A percentile compares a stretch with the other conserved stretches of the same genome.
phyloP scores from a whole-genome alignment of 1,284 basidiomycete species.

The Phaffia rhodozyma region DNA sequence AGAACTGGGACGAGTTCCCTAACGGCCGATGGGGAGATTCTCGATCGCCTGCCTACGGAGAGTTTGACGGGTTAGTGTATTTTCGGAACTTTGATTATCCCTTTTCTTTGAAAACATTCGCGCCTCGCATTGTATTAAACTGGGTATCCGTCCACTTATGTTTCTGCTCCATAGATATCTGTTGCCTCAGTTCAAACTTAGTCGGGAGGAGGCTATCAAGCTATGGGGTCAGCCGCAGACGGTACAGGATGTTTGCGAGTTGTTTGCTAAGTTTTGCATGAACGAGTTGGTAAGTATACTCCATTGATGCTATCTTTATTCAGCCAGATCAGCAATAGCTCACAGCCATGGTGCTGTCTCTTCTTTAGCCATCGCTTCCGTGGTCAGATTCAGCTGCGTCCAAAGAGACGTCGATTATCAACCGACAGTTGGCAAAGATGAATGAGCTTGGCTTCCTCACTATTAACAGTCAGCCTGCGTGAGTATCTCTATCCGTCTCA shows the following conservation, averaged over 20 bases:
- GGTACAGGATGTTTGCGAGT: conserved; percentile 43
- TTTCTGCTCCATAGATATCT: conserved; percentile 12
- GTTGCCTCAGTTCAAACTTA: conserved; percentile 23
- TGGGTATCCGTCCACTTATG: no score
- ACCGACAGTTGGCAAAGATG: conserved; percentile 64
- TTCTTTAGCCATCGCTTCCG: conserved; percentile 49
- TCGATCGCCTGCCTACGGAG: conserved; percentile 91
- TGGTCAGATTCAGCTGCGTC: conserved; percentile 90
- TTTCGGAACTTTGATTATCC: conserved; percentile 63
- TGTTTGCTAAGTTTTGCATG: conserved; percentile 73
- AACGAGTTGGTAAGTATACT: conserved; percentile 42
- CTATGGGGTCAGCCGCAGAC: conserved; percentile 77
- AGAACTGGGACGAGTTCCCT: conserved; percentile 98
- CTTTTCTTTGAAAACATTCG: conserved; percentile 3
- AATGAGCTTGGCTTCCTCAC: conserved; percentile 87
- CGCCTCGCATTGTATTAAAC: not conserved
- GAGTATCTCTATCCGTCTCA: not conserved
- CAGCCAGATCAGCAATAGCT: conserved; percentile 27
- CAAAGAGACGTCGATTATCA: conserved; percentile 74
- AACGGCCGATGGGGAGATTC: conserved; percentile 98
- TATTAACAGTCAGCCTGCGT: conserved; percentile 93
- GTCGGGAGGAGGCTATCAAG: conserved; percentile 71
- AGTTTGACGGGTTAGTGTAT: conserved; percentile 57
- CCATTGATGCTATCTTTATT: conserved; percentile 30
- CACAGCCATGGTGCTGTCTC: not conserved